phyloP scores from a whole-genome alignment of 2,329 filamentous ascomycete species.

The Botrytis galanthina region DNA sequence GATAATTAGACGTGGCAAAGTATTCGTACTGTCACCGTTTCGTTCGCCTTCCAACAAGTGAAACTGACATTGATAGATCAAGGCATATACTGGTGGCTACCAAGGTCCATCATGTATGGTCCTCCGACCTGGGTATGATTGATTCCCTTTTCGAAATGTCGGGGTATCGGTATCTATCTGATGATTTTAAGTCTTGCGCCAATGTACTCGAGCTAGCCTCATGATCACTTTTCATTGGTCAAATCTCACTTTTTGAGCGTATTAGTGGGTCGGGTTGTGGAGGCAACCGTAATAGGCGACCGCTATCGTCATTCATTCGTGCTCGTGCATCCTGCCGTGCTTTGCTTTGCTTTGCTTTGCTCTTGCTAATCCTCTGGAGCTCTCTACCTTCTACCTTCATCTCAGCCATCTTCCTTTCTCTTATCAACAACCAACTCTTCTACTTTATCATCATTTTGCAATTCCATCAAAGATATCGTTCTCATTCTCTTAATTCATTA shows the following conservation, averaged over 20 bases:
- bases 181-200: neutral
- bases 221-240: constrained; percentile 15
- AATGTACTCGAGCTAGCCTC: neutral
- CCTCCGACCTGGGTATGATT: too few species aligned
- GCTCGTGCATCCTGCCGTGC: constrained; percentile 1
- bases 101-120: neutral
- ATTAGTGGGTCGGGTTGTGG: constrained; percentile 9
- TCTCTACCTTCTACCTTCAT: neutral
- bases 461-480: constrained; percentile 23
- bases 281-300: constrained; percentile 10
- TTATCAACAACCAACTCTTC: constrained; percentile 25
- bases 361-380: constrained; percentile 8
- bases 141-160: constrained; percentile 5
- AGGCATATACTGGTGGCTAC: neutral
- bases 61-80: neutral
- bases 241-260: neutral
- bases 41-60: neutral
- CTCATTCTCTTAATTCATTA: constrained; percentile 13
- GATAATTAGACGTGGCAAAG: too few species aligned
- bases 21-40: neutral
- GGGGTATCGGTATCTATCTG: constrained; percentile 7
- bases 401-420: constrained; percentile 20
- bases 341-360: neutral
- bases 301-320: constrained; percentile 21
- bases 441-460: constrained; percentile 27